A percentile compares a stretch with the other conserved stretches of the same genome.
phyloP scores from a whole-genome alignment of 177 flowering plant genomes.

The Telopea speciosissima region DNA sequence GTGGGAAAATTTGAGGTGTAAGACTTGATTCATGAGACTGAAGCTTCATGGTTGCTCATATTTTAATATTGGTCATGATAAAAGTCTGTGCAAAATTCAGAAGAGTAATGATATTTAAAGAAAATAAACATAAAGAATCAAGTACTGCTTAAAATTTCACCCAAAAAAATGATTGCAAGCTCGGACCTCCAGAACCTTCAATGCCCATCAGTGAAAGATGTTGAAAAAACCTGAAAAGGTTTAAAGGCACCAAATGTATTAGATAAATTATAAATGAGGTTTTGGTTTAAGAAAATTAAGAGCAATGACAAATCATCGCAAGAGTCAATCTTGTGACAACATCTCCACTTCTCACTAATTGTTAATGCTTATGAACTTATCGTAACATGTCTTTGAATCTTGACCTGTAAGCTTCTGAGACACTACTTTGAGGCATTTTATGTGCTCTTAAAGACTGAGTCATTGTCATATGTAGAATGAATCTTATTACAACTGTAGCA shows the following conservation, averaged over 20 bases:
- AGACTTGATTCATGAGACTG: background rate
- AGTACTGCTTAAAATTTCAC: background rate
- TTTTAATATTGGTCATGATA: background rate
- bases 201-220: background rate
- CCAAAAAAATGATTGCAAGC: background rate
- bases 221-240: background rate
- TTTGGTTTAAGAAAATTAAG: background rate
- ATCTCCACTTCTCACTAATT: too few species aligned
- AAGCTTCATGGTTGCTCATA: background rate
- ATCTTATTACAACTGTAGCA: background rate
- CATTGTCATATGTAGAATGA: background rate
- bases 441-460: background rate
- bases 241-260: background rate
- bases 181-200: background rate
- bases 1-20: too few species aligned
- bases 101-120: too few species aligned
- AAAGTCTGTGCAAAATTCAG: background rate
- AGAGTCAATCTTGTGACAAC: too few species aligned
- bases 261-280: background rate
- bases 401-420: background rate
- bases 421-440: too few species aligned
- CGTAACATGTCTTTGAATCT: background rate
- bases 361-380: background rate
- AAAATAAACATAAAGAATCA: too few species aligned
- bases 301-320: background rate